phyloP scores from a whole-genome alignment of 139 green algal genomes.

The Protoeuglena noctilucae region DNA sequence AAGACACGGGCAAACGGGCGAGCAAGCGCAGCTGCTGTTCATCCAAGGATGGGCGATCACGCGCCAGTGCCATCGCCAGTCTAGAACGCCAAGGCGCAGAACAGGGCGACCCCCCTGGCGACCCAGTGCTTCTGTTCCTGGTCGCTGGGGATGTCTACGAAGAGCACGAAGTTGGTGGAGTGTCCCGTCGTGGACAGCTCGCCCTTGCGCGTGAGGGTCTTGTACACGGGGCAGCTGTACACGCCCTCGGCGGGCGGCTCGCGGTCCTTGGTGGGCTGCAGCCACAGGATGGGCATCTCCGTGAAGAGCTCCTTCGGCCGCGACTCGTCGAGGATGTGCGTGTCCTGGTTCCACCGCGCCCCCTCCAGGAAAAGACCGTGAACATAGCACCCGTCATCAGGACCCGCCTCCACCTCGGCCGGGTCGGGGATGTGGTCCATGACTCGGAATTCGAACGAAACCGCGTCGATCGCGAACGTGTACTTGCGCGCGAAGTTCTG shows the following conservation, averaged over 20 bases:
- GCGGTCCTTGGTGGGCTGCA: slow-evolving; percentile 34
- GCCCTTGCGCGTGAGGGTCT: slow-evolving; percentile 33
- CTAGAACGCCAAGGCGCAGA: slow-evolving; percentile 48
- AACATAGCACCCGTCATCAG: slow-evolving; percentile 64
- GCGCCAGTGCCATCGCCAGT: no score
- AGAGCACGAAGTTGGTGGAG: slow-evolving; percentile 76
- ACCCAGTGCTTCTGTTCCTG: slow-evolving; percentile 52
- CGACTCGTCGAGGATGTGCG: slow-evolving; percentile 44
- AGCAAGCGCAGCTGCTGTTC: no score
- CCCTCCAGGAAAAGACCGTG: slow-evolving; percentile 66
- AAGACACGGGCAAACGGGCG: no score
- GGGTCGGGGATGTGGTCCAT: slow-evolving; percentile 29
- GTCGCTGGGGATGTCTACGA: slow-evolving; percentile 47
- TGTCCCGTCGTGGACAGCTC: slow-evolving; percentile 62
- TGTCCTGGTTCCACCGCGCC: slow-evolving; percentile 31
- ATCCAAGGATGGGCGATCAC: no score
- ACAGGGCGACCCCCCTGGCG: slow-evolving; percentile 53
- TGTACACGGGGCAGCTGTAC: slow-evolving; percentile 55
- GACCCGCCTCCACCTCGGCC: slow-evolving; percentile 10
- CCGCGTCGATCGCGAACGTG: slow-evolving; percentile 58
- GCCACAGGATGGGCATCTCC: slow-evolving; percentile 66
- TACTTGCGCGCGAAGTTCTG: slow-evolving; percentile 72
- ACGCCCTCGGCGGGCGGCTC: slow-evolving; percentile 19
- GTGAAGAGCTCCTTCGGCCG: slow-evolving; percentile 71
- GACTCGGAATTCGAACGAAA: slow-evolving; percentile 49